These are phyloP conservation scores for Calonectria leucothoes DNA, from an alignment of 2,329 filamentous ascomycete species.

Conservation along the genomic window DNA sequence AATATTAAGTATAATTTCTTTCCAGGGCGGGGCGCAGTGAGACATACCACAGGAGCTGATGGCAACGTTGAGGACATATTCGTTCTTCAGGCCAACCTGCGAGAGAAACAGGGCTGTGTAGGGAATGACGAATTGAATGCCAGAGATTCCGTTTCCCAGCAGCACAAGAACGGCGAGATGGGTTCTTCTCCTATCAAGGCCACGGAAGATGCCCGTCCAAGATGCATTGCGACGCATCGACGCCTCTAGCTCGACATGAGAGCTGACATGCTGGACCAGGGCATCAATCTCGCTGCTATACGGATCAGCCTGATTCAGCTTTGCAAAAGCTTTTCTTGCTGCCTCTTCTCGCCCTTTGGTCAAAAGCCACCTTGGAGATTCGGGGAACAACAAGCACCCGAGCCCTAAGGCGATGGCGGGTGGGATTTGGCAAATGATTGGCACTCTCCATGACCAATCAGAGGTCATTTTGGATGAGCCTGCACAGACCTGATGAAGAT, in stretches of 20 bases:
- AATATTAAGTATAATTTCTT: neutral
- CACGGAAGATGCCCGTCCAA: neutral
- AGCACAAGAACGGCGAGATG: slow-evolving; percentile 3
- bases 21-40: no score
- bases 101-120: slow-evolving; percentile 8
- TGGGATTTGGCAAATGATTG: slow-evolving; percentile 8
- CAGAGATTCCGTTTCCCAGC: neutral
- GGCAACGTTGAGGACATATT: neutral
- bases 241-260: neutral
- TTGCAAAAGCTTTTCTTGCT: neutral
- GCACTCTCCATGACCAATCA: slow-evolving; percentile 3
- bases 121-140: slow-evolving; percentile 11
- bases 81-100: neutral
- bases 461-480: neutral
- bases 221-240: neutral
- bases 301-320: neutral
- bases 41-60: slow-evolving; percentile 7
- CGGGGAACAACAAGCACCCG: neutral
- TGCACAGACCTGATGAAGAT: neutral
- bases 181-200: neutral
- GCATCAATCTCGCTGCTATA: neutral
- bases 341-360: neutral
- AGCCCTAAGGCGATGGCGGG: neutral
- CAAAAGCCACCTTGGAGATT: slow-evolving; percentile 10
- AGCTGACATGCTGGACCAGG: neutral